These are phyloP conservation scores for Starmerella sp. DNA, from an alignment of 805 yeast species.

Conservation along the genomic window DNA sequence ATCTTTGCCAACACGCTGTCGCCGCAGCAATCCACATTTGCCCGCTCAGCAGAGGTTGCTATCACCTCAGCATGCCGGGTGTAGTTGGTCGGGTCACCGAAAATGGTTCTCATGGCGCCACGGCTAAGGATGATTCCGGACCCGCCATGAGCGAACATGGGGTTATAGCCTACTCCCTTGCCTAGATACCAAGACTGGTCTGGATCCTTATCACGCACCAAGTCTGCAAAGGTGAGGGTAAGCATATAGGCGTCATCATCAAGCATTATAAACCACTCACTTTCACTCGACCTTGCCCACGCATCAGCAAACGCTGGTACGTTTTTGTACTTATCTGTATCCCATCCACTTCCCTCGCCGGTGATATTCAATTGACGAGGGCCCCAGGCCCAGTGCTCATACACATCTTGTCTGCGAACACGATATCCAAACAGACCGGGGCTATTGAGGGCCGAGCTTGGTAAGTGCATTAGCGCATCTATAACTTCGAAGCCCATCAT, in stretches of 20 bases:
- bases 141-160: slow-evolving; percentile 33
- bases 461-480: slow-evolving; percentile 26
- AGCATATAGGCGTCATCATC: slow-evolving; percentile 31
- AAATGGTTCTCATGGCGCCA: slow-evolving; percentile 25
- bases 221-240: slow-evolving; percentile 24
- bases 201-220: slow-evolving; percentile 23
- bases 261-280: slow-evolving; percentile 31
- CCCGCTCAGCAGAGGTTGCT: slow-evolving; percentile 19
- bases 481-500: slow-evolving; percentile 28
- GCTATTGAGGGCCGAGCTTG: slow-evolving; percentile 20
- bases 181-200: slow-evolving; percentile 28
- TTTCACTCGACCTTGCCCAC: slow-evolving; percentile 21
- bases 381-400: slow-evolving; percentile 22
- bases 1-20: slow-evolving; percentile 28
- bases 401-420: slow-evolving; percentile 20
- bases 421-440: slow-evolving; percentile 24
- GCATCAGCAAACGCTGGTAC: slow-evolving; percentile 32
- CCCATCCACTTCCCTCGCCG: slow-evolving; percentile 23
- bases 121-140: slow-evolving; percentile 29
- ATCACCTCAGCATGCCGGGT: slow-evolving; percentile 3
- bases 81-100: slow-evolving; percentile 19
- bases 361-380: slow-evolving; percentile 7
- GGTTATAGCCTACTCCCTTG: slow-evolving; percentile 16
- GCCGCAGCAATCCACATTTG: slow-evolving; percentile 29
- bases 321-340: slow-evolving; percentile 31